phyloP scores from a whole-genome alignment of 2,329 filamentous ascomycete genomes.

The Cadophora malorum region DNA sequence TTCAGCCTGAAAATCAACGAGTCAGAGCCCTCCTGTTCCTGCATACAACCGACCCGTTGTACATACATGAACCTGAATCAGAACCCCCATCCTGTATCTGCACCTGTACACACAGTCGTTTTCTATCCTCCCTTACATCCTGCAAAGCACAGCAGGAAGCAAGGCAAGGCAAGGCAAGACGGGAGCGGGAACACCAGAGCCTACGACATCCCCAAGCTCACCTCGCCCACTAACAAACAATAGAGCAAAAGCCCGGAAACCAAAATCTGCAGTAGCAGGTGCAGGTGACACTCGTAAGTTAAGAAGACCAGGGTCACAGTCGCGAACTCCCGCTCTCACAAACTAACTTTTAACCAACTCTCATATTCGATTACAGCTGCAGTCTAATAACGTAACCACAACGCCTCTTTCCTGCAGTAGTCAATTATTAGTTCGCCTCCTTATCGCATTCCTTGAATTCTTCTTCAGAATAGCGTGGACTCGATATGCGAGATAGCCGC shows the following conservation, averaged over 20 bases:
- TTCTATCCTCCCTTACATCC: neutral
- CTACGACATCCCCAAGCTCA: neutral
- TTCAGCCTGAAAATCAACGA: conserved; percentile 7
- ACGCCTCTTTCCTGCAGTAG: neutral
- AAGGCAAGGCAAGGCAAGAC: conserved; percentile 1
- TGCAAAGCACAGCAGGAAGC: neutral
- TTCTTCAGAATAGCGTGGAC: neutral
- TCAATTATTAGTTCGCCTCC: neutral
- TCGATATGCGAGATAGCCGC: conserved; percentile 13
- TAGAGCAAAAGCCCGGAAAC: neutral
- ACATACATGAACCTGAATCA: neutral
- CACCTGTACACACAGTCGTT: neutral
- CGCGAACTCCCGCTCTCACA: neutral
- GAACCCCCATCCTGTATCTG: neutral
- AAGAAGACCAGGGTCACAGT: neutral
- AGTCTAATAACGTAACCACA: neutral
- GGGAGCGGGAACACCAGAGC: neutral
- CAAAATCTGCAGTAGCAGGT: neutral
- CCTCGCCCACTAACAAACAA: neutral
- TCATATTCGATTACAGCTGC: too few relatives aligned
- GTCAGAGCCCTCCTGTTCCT: conserved; percentile 13
- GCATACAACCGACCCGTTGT: conserved; percentile 3
- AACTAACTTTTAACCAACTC: too few relatives aligned
- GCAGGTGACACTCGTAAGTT: neutral
- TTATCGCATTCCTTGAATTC: neutral